These are phyloP conservation scores for Pseudocercospora fijiensis DNA, from an alignment of 2,329 filamentous ascomycete genomes.

Conservation along the genomic window DNA sequence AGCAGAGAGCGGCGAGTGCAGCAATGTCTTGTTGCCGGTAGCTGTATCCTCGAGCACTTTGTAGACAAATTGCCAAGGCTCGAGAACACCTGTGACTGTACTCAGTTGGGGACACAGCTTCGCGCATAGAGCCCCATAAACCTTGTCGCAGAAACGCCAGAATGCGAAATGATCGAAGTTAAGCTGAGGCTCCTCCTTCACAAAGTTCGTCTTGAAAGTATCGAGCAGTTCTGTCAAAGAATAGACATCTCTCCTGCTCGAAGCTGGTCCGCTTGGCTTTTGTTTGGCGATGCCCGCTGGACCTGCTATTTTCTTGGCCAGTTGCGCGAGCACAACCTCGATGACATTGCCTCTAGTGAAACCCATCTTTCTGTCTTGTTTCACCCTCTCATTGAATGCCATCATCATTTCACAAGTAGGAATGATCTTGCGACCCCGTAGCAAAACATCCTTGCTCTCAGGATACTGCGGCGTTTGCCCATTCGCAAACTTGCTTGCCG, in stretches of 20 bases:
- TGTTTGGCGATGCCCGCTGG: not conserved
- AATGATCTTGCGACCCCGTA: not conserved
- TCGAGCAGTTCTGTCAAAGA: not conserved
- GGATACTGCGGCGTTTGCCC: not conserved
- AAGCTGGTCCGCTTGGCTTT: not conserved
- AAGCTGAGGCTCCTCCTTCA: conserved; percentile 9
- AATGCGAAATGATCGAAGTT: conserved; percentile 11
- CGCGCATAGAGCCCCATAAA: too few relatives aligned
- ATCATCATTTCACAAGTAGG: not conserved
- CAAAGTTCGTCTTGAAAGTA: conserved; percentile 5
- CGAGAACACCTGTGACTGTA: not conserved
- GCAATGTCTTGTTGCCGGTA: not conserved
- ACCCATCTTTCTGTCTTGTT: not conserved
- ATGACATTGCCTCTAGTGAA: not conserved
- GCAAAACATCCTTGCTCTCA: too few relatives aligned
- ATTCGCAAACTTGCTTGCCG: not conserved
- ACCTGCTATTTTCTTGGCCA: not conserved
- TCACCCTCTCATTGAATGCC: not conserved
- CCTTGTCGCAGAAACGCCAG: not conserved
- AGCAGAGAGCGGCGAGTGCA: not conserved
- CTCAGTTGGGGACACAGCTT: too few relatives aligned
- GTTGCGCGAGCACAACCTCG: not conserved
- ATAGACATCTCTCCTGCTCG: not conserved
- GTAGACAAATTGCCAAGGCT: not conserved
- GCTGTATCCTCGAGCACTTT: not conserved